These are phyloP conservation scores for Pseudopithomyces chartarum DNA, from an alignment of 2,329 filamentous ascomycete species.

Conservation along the genomic window DNA sequence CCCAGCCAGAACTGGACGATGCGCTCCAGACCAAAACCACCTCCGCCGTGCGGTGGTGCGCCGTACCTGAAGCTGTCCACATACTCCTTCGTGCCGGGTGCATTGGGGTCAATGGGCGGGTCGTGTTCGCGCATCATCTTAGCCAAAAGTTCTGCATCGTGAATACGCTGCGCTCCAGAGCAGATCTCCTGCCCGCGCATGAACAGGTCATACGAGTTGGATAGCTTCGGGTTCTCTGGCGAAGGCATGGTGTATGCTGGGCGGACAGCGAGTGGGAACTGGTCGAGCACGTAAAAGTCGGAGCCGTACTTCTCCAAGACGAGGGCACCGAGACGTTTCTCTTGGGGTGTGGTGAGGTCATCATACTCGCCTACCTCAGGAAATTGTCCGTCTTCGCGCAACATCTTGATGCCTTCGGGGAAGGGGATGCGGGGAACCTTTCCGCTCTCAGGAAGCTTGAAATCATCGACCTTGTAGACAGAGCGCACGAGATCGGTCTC, in stretches of 20 bases:
- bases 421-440: conserved; percentile 79
- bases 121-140: conserved; percentile 64
- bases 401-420: conserved; percentile 75
- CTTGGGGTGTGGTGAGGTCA: conserved; percentile 79
- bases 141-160: conserved; percentile 63
- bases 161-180: conserved; percentile 70
- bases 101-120: conserved; percentile 60
- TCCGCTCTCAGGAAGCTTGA: conserved; percentile 74
- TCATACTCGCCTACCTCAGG: conserved; percentile 78
- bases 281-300: conserved; percentile 96
- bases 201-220: conserved; percentile 72
- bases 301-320: conserved; percentile 88
- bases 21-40: conserved; percentile 68
- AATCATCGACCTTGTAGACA: conserved; percentile 77
- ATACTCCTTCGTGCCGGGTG: conserved; percentile 66
- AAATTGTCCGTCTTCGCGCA: conserved; percentile 66
- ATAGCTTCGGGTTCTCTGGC: conserved; percentile 50
- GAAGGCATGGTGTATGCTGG: conserved; percentile 91
- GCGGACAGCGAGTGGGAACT: conserved; percentile 86
- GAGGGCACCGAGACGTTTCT: conserved; percentile 86
- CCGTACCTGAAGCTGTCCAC: conserved; percentile 68
- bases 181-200: conserved; percentile 73
- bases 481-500: conserved; percentile 73
- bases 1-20: conserved; percentile 72
- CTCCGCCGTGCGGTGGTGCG: conserved; percentile 67